A percentile compares a stretch with the other conserved stretches of the same genome.
phyloP scores from a whole-genome alignment of 2,329 filamentous ascomycete species.

The Cladophialophora chaetospira region DNA sequence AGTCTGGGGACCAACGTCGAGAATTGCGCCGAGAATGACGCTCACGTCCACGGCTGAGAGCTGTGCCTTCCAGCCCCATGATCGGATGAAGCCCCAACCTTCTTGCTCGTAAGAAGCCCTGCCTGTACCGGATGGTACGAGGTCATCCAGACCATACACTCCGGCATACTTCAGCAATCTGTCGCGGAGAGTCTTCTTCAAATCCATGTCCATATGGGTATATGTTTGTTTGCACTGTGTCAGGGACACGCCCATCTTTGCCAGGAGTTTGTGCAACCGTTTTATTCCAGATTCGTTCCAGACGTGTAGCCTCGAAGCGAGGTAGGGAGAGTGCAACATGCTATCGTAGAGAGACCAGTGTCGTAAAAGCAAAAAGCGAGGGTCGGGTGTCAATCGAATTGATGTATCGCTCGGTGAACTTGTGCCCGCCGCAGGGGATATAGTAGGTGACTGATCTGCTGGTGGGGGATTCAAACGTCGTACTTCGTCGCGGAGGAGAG shows the following conservation, averaged over 20 bases:
- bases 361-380: conserved; percentile 84
- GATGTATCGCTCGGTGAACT: conserved; percentile 86
- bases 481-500: conserved; percentile 89
- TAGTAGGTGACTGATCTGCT: conserved; percentile 47
- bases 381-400: conserved; percentile 90
- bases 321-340: conserved; percentile 95
- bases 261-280: conserved; percentile 86
- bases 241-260: conserved; percentile 96
- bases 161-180: conserved; percentile 90
- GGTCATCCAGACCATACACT: conserved; percentile 88
- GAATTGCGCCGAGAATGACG: conserved; percentile 85
- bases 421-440: conserved; percentile 47
- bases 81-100: conserved; percentile 94
- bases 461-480: conserved; percentile 81
- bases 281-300: conserved; percentile 91
- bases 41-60: conserved; percentile 90
- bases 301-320: conserved; percentile 87
- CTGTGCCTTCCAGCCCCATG: conserved; percentile 97
- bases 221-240: conserved; percentile 95
- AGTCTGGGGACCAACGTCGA: conserved; percentile 71
- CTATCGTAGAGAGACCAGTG: conserved; percentile 99
- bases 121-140: conserved; percentile 77
- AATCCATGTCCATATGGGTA: conserved; percentile 96
- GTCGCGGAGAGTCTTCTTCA: conserved; percentile 83
- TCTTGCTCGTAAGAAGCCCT: conserved; percentile 75